Evolutionary conservation across 257 asterid genomes (phyloP).

Genomic region (Solanum stenotomum): DNA sequence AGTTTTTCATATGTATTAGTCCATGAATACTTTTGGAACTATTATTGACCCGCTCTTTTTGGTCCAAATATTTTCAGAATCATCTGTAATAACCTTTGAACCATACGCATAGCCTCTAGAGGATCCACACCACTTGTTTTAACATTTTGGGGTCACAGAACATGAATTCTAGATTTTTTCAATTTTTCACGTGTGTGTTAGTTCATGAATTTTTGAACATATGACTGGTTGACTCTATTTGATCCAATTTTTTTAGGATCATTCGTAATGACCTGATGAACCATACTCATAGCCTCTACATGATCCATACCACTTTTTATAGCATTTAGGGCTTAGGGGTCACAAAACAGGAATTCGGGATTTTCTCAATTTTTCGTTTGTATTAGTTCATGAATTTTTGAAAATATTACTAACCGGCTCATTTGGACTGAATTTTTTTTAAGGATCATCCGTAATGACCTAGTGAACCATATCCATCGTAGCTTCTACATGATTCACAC

Average conservation of each 20-base stretch:
- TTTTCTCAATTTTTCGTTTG: background rate
- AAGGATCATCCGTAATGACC: background rate
- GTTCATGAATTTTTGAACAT: too few relatives aligned
- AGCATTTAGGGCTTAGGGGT: background rate
- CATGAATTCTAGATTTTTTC: background rate
- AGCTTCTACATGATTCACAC: background rate
- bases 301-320: fast-evolving
- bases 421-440: fast-evolving
- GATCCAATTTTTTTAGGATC: background rate
- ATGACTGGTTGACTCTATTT: background rate
- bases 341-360: background rate
- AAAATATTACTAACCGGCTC: too few relatives aligned
- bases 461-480: background rate
- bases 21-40: too few relatives aligned
- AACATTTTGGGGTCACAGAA: too few relatives aligned
- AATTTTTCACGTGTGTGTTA: background rate
- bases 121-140: too few relatives aligned
- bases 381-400: background rate
- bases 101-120: too few relatives aligned
- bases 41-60: too few relatives aligned
- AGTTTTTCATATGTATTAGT: too few relatives aligned
- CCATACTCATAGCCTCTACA: background rate
- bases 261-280: background rate
- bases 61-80: too few relatives aligned
- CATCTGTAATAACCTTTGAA: too few relatives aligned